phyloP scores from a whole-genome alignment of 2,329 filamentous ascomycete species.

The Trichoderma semiorbis region DNA sequence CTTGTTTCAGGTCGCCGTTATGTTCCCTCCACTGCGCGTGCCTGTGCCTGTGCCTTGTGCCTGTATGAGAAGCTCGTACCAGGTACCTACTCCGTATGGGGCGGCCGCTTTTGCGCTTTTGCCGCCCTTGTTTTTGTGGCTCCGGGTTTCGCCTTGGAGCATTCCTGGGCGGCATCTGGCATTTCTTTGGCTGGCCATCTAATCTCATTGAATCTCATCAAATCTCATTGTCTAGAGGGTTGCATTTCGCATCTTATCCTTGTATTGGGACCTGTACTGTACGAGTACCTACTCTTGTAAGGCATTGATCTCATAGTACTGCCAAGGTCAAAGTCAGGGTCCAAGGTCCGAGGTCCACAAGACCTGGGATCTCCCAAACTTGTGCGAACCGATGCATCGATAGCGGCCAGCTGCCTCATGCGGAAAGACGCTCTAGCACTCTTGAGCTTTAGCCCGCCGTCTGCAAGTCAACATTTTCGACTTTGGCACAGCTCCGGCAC shows the following conservation, averaged over 20 bases:
- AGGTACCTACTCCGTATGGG: background rate
- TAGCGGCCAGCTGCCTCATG: background rate
- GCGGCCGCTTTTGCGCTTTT: background rate
- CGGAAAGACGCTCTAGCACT: background rate
- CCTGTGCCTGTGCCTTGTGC: background rate
- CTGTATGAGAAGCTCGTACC: background rate
- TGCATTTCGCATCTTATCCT: background rate
- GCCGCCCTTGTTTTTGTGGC: background rate
- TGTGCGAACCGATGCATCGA: background rate
- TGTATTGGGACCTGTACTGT: background rate
- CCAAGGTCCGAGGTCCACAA: too few relatives aligned
- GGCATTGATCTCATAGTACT: too few relatives aligned
- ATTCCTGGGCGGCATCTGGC: background rate
- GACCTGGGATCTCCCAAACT: background rate
- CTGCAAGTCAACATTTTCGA: background rate
- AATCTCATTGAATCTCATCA: background rate
- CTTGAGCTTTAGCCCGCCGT: background rate
- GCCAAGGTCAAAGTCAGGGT: too few relatives aligned
- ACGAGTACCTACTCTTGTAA: background rate
- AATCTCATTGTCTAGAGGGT: background rate
- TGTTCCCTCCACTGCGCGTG: background rate
- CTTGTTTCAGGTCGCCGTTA: slow-evolving; percentile 5
- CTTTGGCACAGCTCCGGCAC: background rate
- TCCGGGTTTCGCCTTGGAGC: background rate
- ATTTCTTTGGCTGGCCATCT: background rate